Base-by-base conservation (phyloP, 257 asterid species). In the Rehmannia glutinosa region DNA sequence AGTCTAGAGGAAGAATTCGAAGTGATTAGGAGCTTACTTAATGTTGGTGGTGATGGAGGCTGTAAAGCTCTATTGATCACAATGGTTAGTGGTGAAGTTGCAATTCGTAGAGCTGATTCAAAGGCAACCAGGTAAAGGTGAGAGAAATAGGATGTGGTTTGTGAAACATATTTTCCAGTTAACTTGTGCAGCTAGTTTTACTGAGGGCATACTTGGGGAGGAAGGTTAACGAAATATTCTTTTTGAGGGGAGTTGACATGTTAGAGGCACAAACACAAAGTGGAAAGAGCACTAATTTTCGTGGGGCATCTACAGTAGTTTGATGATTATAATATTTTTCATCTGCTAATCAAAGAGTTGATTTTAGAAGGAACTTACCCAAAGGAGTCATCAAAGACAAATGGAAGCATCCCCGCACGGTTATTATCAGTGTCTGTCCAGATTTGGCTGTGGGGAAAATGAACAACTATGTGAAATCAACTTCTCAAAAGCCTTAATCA, bases 371-470 rank as follows among this genome's bases (percentile, higher is more conserved):
- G 57, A 24, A 47, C 91, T 57, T 80, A 94, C 99, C 99, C 96
- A 75, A 94, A 94, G 19, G 99, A 82, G 73, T 91, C 97, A 76
- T 91, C 89, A 80, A 94, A 94, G 64, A 94, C 99, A 62, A 94
- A 91, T n/a, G 99, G 99, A 74, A 94, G 97, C 97, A 94, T 91
- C 81, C 99, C 99, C 55, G 97, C 58, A 6, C 97, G 99, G 70
- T 86, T 64, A 43, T 81, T 87, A 78, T 94, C 99, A 38, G 99
- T 94, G 80, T 94, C 99, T 1, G 97, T 88, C 99, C 99, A 94
- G 66, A 88, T 91, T 68, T 91, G 99, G 81, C 99, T 94, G 96
- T 65, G 42, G 60, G 23, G 41, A 73, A 51, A 65, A 68, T 3
- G 15, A 42, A 66, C 24, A 46, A 68, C 56, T 35, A 74, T 6